These are phyloP conservation scores for Saccharomycopsis olivae DNA, from an alignment of 805 yeast genomes.

Conservation along the genomic window DNA sequence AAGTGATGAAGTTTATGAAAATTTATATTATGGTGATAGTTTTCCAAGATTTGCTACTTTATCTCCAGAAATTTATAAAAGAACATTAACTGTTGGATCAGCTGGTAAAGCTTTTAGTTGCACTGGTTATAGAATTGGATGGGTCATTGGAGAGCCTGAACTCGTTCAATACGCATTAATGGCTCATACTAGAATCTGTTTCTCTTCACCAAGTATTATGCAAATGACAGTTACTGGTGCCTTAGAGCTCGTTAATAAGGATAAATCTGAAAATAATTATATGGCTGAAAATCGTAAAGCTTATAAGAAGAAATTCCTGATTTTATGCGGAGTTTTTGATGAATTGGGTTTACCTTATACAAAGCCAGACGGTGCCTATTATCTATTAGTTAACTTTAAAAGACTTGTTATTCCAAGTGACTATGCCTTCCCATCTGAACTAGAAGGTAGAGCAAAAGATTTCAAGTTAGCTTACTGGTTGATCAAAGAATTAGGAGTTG, in stretches of 20 bases:
- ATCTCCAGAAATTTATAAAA: slow-evolving; percentile 63
- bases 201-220: slow-evolving; percentile 80
- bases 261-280: slow-evolving; percentile 53
- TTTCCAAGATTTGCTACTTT: slow-evolving; percentile 82
- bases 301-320: slow-evolving; percentile 62
- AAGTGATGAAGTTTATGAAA: slow-evolving; percentile 94
- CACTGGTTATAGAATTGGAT: slow-evolving; percentile 98
- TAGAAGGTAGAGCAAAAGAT: slow-evolving; percentile 64
- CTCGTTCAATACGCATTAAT: slow-evolving; percentile 69
- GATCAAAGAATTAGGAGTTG: slow-evolving; percentile 86
- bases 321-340: slow-evolving; percentile 70
- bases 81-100: slow-evolving; percentile 87
- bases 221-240: slow-evolving; percentile 89
- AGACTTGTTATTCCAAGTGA: slow-evolving; percentile 71
- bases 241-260: slow-evolving; percentile 27
- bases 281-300: slow-evolving; percentile 58
- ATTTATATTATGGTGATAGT: slow-evolving; percentile 55
- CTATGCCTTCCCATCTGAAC: slow-evolving; percentile 61
- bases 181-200: slow-evolving; percentile 93
- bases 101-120: slow-evolving; percentile 99
- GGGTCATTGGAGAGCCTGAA: slow-evolving; percentile 83
- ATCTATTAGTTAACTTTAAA: slow-evolving; percentile 76
- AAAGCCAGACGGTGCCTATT: slow-evolving; percentile 87
- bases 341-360: slow-evolving; percentile 86
- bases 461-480: slow-evolving; percentile 89